phyloP scores from a whole-genome alignment of 1,284 basidiomycete species.

The Ceratobasidium sp. region DNA sequence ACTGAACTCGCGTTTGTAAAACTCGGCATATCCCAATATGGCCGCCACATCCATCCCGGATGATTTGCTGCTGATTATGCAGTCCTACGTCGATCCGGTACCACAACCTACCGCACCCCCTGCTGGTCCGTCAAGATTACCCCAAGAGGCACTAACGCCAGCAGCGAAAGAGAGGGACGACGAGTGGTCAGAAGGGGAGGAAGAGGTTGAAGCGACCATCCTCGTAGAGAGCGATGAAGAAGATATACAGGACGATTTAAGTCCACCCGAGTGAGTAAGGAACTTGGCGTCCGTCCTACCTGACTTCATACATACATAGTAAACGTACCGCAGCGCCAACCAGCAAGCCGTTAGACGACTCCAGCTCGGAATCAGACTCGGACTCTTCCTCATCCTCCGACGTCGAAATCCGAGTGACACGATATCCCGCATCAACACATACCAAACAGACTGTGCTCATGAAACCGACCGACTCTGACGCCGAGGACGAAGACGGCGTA shows the following conservation, averaged over 20 bases:
- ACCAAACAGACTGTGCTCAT: conserved; percentile 39
- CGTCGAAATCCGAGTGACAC: conserved; percentile 58
- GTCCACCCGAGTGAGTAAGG: conserved; percentile 27
- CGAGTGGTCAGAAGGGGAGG: conserved; percentile 39
- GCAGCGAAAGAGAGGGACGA: not conserved
- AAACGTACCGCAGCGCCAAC: conserved; percentile 1
- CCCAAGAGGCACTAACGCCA: not conserved
- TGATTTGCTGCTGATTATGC: conserved; percentile 38
- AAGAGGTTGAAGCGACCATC: conserved; percentile 31
- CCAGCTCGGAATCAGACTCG: conserved; percentile 55
- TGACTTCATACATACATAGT: not conserved
- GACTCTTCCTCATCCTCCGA: conserved; percentile 60
- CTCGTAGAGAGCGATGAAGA: conserved; percentile 23
- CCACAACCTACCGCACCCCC: not conserved
- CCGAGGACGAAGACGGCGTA: conserved; percentile 56
- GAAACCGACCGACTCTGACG: conserved; percentile 42
- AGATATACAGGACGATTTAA: not conserved
- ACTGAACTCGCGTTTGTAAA: not conserved
- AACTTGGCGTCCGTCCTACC: not conserved
- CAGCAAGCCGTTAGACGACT: not conserved
- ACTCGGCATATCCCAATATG: not conserved
- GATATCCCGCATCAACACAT: conserved; percentile 19
- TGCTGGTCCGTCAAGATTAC: not conserved
- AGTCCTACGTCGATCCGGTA: conserved; percentile 40
- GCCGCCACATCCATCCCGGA: conserved; percentile 16